phyloP scores from a whole-genome alignment of 2,329 filamentous ascomycete genomes.

The Fusarium redolens region DNA sequence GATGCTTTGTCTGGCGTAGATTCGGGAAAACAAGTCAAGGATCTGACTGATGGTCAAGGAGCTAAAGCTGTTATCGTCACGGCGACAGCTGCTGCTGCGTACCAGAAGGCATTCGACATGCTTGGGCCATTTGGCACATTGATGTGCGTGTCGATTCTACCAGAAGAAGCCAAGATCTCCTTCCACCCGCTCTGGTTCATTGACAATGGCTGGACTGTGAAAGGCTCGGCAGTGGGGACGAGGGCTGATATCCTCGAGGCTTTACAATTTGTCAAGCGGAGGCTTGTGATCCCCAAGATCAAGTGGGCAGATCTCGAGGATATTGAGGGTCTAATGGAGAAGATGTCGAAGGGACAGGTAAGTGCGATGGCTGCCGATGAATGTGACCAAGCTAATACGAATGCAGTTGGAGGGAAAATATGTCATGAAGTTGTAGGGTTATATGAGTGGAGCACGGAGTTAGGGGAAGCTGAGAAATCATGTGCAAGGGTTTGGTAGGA shows the following conservation, averaged over 20 bases:
- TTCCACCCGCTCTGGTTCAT: slow-evolving; percentile 53
- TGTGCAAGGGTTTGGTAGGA: too few species aligned
- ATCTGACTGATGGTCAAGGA: slow-evolving; percentile 29
- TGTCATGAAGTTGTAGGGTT: slow-evolving; percentile 22
- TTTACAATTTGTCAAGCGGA: slow-evolving; percentile 51
- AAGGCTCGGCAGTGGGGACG: slow-evolving; percentile 52
- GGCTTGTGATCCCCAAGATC: slow-evolving; percentile 25
- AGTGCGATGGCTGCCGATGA: background rate
- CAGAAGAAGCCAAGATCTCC: slow-evolving; percentile 37
- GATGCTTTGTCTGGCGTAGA: slow-evolving; percentile 44
- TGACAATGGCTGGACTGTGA: slow-evolving; percentile 49
- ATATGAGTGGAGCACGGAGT: fast-evolving
- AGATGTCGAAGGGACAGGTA: slow-evolving; percentile 32
- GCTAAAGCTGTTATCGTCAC: slow-evolving; percentile 48
- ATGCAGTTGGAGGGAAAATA: slow-evolving; percentile 28
- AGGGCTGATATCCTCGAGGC: slow-evolving; percentile 54
- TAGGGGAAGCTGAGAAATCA: background rate
- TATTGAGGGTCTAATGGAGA: slow-evolving; percentile 27
- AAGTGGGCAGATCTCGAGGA: slow-evolving; percentile 25
- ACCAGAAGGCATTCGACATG: slow-evolving; percentile 48
- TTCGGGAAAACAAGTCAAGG: slow-evolving; percentile 16
- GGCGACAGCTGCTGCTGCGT: slow-evolving; percentile 47
- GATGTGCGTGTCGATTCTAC: slow-evolving; percentile 53
- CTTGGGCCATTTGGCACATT: slow-evolving; percentile 50
- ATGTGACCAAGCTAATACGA: background rate